Evolutionary conservation across 768 basidiomycete species (phyloP).

Genomic region (Candolleomyces eurysporus): DNA sequence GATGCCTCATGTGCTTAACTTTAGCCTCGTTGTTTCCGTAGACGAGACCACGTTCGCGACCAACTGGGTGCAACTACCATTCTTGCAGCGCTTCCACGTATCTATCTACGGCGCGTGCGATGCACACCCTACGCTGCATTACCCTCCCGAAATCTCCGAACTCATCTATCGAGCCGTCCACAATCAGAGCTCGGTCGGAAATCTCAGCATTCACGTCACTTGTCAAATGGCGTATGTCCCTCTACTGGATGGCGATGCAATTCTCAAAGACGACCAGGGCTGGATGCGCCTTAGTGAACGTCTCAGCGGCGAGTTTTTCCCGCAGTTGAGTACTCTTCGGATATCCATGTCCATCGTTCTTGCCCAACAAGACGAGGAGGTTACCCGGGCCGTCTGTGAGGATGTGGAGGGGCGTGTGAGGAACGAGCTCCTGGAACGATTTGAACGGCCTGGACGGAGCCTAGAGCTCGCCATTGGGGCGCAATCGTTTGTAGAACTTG

Average conservation of each 20-base stretch:
- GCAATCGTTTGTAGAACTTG: not conserved
- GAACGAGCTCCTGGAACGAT: not conserved
- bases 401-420: not conserved
- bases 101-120: not conserved
- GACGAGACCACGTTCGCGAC: not conserved
- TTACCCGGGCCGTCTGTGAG: not conserved
- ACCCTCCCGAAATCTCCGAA: not conserved
- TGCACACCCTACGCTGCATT: not conserved
- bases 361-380: not conserved
- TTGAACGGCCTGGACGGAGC: not conserved
- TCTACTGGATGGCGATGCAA: not conserved
- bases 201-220: not conserved
- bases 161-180: not conserved
- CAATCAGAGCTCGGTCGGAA: not conserved
- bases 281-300: not conserved
- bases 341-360: not conserved
- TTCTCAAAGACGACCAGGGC: not conserved
- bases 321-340: not conserved
- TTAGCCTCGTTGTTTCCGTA: not conserved
- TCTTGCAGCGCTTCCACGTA: not conserved
- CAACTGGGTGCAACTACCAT: not conserved
- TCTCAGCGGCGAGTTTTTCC: not conserved
- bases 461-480: not conserved
- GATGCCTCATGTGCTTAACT: not conserved
- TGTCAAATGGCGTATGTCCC: slow-evolving; percentile 1